These are phyloP conservation scores for Protomyces macrosporus DNA, from an alignment of 1,139 yeast species.

Conservation along the genomic window DNA sequence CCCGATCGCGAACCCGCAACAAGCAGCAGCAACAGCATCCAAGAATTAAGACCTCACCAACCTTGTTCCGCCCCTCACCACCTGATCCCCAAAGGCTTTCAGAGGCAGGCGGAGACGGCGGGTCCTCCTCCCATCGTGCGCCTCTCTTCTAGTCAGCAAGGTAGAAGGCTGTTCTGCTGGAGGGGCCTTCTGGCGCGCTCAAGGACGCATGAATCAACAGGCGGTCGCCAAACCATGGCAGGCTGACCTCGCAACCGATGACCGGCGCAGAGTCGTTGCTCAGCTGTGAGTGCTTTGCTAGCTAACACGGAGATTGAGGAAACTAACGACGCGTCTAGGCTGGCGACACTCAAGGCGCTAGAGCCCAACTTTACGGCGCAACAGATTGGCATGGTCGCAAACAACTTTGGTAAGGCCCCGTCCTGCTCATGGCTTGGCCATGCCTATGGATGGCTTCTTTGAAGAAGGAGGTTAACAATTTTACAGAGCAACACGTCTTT, in stretches of 20 bases:
- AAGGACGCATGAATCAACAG: background rate
- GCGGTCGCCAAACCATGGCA: background rate
- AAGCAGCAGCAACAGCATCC: too few relatives aligned
- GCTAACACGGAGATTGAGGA: background rate
- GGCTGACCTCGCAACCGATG: background rate
- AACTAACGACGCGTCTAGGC: background rate
- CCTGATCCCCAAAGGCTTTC: too few relatives aligned
- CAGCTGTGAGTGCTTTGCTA: background rate
- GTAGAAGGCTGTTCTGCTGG: too few relatives aligned
- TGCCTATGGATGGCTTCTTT: background rate
- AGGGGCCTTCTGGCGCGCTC: too few relatives aligned
- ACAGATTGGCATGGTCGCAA: constrained; percentile 21
- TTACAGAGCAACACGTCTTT: constrained; percentile 8
- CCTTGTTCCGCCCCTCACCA: too few relatives aligned
- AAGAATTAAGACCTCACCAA: too few relatives aligned
- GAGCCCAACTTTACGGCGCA: constrained; percentile 20
- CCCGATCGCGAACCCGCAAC: too few relatives aligned
- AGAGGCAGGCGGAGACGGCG: too few relatives aligned
- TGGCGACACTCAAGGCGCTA: background rate
- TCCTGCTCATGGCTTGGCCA: too few relatives aligned
- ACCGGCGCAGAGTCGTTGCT: background rate
- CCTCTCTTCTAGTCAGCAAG: too few relatives aligned
- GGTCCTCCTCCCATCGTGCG: too few relatives aligned
- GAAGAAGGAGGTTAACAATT: background rate
- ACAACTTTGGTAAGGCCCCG: constrained; percentile 16